Conservation (phyloP, 2,329 filamentous ascomycete species). For the Penicillium sp. region DNA sequence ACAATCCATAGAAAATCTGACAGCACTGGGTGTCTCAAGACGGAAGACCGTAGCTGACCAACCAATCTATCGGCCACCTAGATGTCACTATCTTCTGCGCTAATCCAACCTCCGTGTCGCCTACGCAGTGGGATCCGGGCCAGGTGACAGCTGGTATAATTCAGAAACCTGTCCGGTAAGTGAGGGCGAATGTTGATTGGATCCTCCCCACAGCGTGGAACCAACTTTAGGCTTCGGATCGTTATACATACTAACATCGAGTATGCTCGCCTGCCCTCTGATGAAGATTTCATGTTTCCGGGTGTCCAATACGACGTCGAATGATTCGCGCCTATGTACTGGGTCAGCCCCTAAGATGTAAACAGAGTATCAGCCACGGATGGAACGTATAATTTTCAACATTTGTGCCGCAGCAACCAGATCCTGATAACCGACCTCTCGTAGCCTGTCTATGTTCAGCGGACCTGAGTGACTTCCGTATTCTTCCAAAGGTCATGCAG, state of each 20-base stretch:
- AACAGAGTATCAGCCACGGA: conserved; percentile 46
- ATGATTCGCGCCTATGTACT: conserved; percentile 39
- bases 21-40: neutral
- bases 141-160: conserved; percentile 36
- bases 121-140: neutral
- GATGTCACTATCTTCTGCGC: conserved; percentile 23
- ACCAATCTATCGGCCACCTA: conserved; percentile 17
- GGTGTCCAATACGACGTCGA: conserved; percentile 39
- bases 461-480: conserved; percentile 15
- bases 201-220: conserved; percentile 38
- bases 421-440: conserved; percentile 30
- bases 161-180: conserved; percentile 37
- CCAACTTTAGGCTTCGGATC: conserved; percentile 32
- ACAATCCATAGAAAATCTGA: neutral
- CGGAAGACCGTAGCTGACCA: neutral
- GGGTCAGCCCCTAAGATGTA: conserved; percentile 38
- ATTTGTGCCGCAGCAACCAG: conserved; percentile 37
- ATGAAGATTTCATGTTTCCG: conserved; percentile 40
- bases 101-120: neutral
- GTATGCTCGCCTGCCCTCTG: conserved; percentile 41
- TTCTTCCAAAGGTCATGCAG: conserved; percentile 29
- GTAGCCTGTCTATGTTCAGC: conserved; percentile 30
- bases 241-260: conserved; percentile 46
- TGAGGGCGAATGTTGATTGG: conserved; percentile 45
- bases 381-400: conserved; percentile 40